phyloP scores from a whole-genome alignment of 2,329 filamentous ascomycete species.

The Hymenoscyphus fructigenus region DNA sequence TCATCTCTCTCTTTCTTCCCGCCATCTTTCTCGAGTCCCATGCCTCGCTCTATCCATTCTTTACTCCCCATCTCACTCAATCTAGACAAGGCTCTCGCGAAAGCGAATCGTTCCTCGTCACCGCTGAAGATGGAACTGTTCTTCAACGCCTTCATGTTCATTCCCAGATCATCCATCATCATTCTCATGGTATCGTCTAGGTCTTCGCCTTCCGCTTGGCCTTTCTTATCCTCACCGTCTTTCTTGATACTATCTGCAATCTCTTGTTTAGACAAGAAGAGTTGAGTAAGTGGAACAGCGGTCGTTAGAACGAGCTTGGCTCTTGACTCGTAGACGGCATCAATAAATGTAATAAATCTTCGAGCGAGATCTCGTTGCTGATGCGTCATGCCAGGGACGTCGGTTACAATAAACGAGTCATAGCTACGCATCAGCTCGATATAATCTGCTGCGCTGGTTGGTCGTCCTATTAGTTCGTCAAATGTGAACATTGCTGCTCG shows the following conservation, averaged over 20 bases:
- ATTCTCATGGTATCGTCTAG: conserved; percentile 71
- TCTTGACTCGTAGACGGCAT: conserved; percentile 88
- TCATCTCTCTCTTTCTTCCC: conserved; percentile 46
- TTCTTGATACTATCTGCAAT: conserved; percentile 59
- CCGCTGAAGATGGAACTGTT: conserved; percentile 85
- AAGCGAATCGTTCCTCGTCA: conserved; percentile 95
- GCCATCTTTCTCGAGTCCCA: conserved; percentile 44
- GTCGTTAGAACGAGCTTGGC: conserved; percentile 96
- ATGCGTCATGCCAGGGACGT: conserved; percentile 88
- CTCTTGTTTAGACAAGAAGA: conserved; percentile 78
- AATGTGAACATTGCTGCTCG: conserved; percentile 90
- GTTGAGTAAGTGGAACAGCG: conserved; percentile 76
- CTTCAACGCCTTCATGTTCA: conserved; percentile 83
- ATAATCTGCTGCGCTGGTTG: conserved; percentile 92
- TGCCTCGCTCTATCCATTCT: conserved; percentile 89
- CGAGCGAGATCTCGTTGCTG: conserved; percentile 82
- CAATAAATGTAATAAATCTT: conserved; percentile 95
- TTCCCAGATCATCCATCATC: conserved; percentile 83
- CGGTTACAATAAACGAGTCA: conserved; percentile 87
- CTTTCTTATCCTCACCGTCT: conserved; percentile 40
- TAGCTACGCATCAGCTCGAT: conserved; percentile 88
- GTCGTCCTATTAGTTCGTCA: conserved; percentile 82
- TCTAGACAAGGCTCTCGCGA: conserved; percentile 81
- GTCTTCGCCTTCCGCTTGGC: conserved; percentile 39
- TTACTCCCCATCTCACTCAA: conserved; percentile 90